phyloP scores from a whole-genome alignment of 345 rosid species.

The Turritis glabra region DNA sequence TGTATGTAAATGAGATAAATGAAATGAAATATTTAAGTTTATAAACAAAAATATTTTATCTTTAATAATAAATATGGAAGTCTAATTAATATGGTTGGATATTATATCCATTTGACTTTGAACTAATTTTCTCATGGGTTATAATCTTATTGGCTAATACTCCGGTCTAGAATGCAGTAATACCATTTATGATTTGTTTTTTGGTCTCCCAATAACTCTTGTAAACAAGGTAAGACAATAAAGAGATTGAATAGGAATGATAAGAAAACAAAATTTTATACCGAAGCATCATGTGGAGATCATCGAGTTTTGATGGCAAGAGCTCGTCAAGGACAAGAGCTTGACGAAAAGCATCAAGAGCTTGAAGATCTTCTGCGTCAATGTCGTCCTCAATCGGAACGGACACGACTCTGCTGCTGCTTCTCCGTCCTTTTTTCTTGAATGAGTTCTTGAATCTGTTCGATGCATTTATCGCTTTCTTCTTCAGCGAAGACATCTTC shows the following conservation, averaged over 20 bases:
- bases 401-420: constrained; percentile 66
- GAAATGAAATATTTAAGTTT: no score
- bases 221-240: background rate
- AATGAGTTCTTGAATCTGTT: constrained; percentile 75
- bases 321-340: constrained; percentile 83
- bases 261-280: background rate
- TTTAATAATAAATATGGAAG: background rate
- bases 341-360: constrained; percentile 89
- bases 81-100: background rate
- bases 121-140: background rate
- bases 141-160: background rate
- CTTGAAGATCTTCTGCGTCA: constrained; percentile 74
- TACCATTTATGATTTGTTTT: background rate
- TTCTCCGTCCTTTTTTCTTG: constrained; percentile 60
- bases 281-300: constrained; percentile 88
- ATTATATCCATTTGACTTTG: background rate
- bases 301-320: constrained; percentile 78
- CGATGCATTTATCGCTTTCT: constrained; percentile 80
- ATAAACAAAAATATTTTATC: background rate
- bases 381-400: constrained; percentile 60
- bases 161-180: background rate
- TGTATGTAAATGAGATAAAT: background rate
- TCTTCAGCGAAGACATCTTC: constrained; percentile 67
- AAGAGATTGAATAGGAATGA: background rate
- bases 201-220: background rate